Conservation (phyloP, 306 rosid species). For the Quercus parvula region DNA sequence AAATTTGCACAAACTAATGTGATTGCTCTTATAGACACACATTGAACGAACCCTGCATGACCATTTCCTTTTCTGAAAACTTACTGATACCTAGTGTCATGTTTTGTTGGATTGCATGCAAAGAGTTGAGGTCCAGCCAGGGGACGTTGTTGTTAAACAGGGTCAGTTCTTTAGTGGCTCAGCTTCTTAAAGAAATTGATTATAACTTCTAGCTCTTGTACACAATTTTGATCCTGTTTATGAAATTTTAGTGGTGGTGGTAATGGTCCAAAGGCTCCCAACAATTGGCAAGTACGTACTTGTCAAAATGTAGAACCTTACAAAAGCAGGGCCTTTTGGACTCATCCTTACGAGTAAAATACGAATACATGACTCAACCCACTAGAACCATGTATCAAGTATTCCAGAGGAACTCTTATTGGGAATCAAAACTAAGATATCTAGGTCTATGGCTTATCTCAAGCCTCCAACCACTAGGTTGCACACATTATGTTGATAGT, state of each 20-base stretch:
- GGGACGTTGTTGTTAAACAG: conserved; percentile 82
- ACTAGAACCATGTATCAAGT: too few species aligned
- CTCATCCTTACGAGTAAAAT: too few species aligned
- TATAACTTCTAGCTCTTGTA: background rate
- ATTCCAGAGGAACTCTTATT: too few species aligned
- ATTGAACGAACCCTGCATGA: conserved; percentile 81
- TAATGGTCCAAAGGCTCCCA: background rate
- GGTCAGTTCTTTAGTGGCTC: conserved; percentile 37
- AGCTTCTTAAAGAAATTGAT: background rate
- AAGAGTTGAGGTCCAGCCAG: conserved; percentile 87
- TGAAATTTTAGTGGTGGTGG: background rate
- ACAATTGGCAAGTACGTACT: background rate
- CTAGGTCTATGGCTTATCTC: too few species aligned
- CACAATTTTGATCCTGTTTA: background rate
- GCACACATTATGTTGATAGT: background rate
- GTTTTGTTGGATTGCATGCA: conserved; percentile 98
- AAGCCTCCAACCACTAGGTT: too few species aligned
- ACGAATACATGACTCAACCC: too few species aligned
- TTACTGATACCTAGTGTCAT: conserved; percentile 87
- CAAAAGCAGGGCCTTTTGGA: too few species aligned
- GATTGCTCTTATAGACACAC: conserved; percentile 59
- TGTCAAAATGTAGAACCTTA: background rate
- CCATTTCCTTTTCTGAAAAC: conserved; percentile 95
- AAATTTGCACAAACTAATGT: too few species aligned
- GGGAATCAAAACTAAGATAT: too few species aligned